Base-by-base conservation (phyloP, 2,329 filamentous ascomycete genomes). In the Leptographium wingfieldii region DNA sequence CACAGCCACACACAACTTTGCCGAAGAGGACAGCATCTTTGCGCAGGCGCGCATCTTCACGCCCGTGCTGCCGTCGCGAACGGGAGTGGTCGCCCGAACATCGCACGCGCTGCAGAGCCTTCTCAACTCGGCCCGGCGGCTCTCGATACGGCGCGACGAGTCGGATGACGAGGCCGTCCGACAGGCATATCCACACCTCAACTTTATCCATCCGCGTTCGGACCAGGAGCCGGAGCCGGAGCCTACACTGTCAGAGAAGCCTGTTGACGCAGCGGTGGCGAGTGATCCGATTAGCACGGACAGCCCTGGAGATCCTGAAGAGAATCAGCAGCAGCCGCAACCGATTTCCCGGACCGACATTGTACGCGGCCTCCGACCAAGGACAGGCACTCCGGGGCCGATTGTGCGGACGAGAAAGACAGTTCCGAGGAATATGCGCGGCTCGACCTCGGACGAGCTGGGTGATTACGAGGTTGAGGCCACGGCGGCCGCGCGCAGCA, bases 21-120 rank as follows among this genome's bases (percentile, higher is more conserved):
- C 61, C 12, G 66, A 69, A 12, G 74, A 76, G 58, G 72, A 69
- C 56, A 61, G 61, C 22, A 54, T 76, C 6, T 76, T 70, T 62
- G 58, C 63, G 2, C 62, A 69, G 38, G 71, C 73, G 33, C 64
- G 63, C n/a, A 59, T 77, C 58, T 62, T 67, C 59, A 62, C 70
- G 56, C 66, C 66, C 2, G 25, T 56, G 16, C 40, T 63, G 40
- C 55, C 59, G 10, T 33, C 57, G 7, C 49, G 59, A 5, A 19
- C 56, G 12, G 27, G 57, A 54, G 57, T 64, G 31, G 51, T 61
- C 3, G 40, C 63, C 14, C 54, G 55, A 29, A 62, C 63, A 1
- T 64, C 63, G 49, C 63, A 57, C 57, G 53, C 62, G 12, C 57
- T 65, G 29, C 60, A 61, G 6, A 64, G 49, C 27, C 55, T 65